These are phyloP conservation scores for Apiospora koreana DNA, from an alignment of 2,329 filamentous ascomycete species.

Conservation along the genomic window DNA sequence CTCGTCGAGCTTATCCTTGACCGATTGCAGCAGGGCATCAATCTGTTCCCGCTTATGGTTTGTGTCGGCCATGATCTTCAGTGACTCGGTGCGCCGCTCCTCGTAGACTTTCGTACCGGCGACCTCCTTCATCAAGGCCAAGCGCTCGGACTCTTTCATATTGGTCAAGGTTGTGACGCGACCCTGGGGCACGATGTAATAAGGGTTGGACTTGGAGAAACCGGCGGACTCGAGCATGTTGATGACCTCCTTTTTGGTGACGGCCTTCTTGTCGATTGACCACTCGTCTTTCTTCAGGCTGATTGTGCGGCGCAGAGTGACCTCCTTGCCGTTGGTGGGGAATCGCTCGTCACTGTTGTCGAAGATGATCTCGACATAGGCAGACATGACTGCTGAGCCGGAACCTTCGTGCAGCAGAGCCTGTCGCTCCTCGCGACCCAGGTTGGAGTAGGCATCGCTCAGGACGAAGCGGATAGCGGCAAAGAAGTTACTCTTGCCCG, in stretches of 20 bases:
- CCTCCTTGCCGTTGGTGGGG: slow-evolving; percentile 86
- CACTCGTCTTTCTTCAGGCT: slow-evolving; percentile 99
- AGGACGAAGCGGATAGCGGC: slow-evolving; percentile 98
- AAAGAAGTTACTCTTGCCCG: slow-evolving; percentile 99
- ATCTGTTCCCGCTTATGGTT: slow-evolving; percentile 94
- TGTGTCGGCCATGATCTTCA: slow-evolving; percentile 97
- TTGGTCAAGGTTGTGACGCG: slow-evolving; percentile 95
- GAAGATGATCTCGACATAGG: slow-evolving; percentile 99
- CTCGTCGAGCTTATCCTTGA: slow-evolving; percentile 85
- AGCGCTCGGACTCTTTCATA: slow-evolving; percentile 93
- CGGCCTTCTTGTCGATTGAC: slow-evolving; percentile 94
- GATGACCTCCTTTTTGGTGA: slow-evolving; percentile 91
- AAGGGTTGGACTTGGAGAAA: slow-evolving; percentile 95
- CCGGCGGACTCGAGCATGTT: slow-evolving; percentile 94
- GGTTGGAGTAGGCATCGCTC: slow-evolving; percentile 94
- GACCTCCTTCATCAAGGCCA: slow-evolving; percentile 94
- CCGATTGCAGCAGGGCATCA: slow-evolving; percentile 87
- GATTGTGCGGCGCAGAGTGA: slow-evolving; percentile 90
- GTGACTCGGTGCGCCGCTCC: slow-evolving; percentile 82
- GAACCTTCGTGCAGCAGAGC: slow-evolving; percentile 97
- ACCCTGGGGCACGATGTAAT: slow-evolving; percentile 98
- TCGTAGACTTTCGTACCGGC: slow-evolving; percentile 98
- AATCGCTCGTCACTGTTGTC: slow-evolving; percentile 97
- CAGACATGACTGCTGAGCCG: slow-evolving; percentile 96
- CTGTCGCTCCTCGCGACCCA: slow-evolving; percentile 94